phyloP scores from a whole-genome alignment of 2,329 filamentous ascomycete genomes.

The Aureobasidium leucospermi region DNA sequence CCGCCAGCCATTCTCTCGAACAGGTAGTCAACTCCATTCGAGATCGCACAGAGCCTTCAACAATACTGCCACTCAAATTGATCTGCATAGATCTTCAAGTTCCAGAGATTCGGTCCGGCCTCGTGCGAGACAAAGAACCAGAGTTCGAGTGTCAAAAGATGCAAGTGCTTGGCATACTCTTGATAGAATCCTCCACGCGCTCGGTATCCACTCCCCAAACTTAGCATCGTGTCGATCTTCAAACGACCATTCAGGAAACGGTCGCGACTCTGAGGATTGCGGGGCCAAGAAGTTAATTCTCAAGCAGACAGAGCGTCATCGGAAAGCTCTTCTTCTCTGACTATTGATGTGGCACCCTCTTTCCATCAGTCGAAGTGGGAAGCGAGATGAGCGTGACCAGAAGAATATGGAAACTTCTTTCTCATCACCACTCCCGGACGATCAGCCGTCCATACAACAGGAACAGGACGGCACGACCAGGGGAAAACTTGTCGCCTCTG shows the following conservation, averaged over 20 bases:
- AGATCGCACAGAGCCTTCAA: too few species aligned
- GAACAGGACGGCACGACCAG: background rate
- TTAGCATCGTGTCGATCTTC: conserved; percentile 6
- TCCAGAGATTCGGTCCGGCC: background rate
- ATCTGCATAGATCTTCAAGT: too few species aligned
- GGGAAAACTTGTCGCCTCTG: background rate
- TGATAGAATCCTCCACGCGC: background rate
- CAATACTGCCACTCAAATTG: too few species aligned
- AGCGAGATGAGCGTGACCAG: conserved; percentile 3
- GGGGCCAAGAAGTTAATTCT: background rate
- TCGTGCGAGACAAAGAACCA: background rate
- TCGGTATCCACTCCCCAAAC: background rate
- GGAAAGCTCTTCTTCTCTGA: background rate
- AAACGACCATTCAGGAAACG: conserved; percentile 3
- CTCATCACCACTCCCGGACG: background rate
- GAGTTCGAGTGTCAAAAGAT: background rate
- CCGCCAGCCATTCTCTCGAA: background rate
- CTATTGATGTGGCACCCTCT: background rate
- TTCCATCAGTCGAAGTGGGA: background rate
- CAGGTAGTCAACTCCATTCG: too few species aligned
- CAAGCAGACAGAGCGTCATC: background rate
- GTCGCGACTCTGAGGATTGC: background rate
- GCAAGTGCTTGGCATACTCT: background rate
- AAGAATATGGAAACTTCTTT: background rate
- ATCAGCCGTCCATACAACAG: background rate